Conservation (phyloP, 2,329 filamentous ascomycete genomes). For the Cladophialophora psammophila region DNA sequence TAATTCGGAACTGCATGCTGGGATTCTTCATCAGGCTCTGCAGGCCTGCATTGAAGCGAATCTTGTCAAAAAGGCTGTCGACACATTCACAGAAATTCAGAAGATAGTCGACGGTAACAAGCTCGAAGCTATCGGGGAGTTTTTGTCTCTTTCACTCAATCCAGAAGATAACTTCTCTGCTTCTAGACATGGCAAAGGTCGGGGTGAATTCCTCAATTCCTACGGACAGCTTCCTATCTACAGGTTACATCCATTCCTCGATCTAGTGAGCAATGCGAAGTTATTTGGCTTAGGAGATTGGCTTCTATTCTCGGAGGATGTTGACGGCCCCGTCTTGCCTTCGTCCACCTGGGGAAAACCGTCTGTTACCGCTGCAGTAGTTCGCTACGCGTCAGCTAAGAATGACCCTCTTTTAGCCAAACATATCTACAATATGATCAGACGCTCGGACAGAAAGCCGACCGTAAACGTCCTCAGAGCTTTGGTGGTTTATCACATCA, state of each 20-base stretch:
- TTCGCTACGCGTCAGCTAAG: conserved; percentile 62
- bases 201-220: conserved; percentile 35
- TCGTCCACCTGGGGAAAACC: conserved; percentile 54
- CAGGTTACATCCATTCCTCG: conserved; percentile 58
- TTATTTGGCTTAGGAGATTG: conserved; percentile 60
- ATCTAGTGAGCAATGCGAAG: conserved; percentile 56
- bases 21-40: conserved; percentile 50
- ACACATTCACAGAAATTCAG: conserved; percentile 38
- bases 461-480: conserved; percentile 36
- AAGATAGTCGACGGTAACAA: conserved; percentile 55
- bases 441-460: conserved; percentile 20
- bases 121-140: conserved; percentile 36
- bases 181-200: conserved; percentile 18
- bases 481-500: conserved; percentile 30
- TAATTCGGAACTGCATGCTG: conserved; percentile 32
- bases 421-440: conserved; percentile 16
- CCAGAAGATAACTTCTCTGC: conserved; percentile 29
- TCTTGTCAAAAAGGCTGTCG: conserved; percentile 32
- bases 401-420: conserved; percentile 48
- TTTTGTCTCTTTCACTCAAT: conserved; percentile 26
- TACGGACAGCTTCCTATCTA: conserved; percentile 40
- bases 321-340: conserved; percentile 63
- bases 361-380: conserved; percentile 59
- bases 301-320: conserved; percentile 60
- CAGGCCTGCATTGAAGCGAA: conserved; percentile 46